These are phyloP conservation scores for Yarrowia bubula DNA, from an alignment of 805 yeast species.

Conservation along the genomic window DNA sequence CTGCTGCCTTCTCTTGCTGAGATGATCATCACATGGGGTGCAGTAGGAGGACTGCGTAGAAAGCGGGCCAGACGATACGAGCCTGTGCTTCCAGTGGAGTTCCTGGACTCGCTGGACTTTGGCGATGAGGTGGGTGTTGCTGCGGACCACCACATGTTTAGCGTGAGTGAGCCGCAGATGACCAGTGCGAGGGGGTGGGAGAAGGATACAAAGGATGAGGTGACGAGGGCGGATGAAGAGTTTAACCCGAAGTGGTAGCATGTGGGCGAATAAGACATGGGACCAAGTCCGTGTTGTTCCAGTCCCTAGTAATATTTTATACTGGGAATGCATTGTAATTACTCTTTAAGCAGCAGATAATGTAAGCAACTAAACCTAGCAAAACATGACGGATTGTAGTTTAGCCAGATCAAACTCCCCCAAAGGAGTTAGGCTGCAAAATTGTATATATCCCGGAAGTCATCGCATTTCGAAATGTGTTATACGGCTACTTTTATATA, in stretches of 20 bases:
- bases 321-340: no score
- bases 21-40: constrained; percentile 70
- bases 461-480: no score
- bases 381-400: no score
- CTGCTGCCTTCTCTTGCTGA: constrained; percentile 73
- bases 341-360: no score
- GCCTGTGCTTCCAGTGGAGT: constrained; percentile 68
- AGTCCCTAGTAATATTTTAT: no score
- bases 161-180: constrained; percentile 9
- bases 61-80: constrained; percentile 57
- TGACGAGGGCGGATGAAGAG: constrained; percentile 19
- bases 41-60: constrained; percentile 58
- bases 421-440: no score
- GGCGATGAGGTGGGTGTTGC: neutral
- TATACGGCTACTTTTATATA: no score
- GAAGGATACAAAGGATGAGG: constrained; percentile 11
- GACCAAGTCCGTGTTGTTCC: no score
- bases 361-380: no score
- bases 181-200: constrained; percentile 11
- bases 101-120: constrained; percentile 49
- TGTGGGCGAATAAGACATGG: no score
- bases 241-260: constrained; percentile 21
- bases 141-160: neutral
- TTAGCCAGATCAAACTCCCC: no score
- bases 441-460: no score